These are phyloP conservation scores for Protea cynaroides DNA, from an alignment of 164 flowering plant species.

Conservation along the genomic window DNA sequence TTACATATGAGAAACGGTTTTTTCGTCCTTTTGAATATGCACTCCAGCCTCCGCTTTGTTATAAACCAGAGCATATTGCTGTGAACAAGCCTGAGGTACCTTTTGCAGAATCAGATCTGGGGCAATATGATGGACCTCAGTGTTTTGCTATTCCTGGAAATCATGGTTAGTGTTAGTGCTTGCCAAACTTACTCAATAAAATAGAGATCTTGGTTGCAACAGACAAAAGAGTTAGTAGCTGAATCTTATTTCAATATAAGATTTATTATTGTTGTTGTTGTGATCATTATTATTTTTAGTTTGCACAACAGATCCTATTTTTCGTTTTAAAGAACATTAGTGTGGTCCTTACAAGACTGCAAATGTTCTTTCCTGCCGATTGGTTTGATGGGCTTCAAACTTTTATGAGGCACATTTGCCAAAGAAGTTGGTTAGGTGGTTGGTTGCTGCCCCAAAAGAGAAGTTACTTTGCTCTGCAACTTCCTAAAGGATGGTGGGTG, in stretches of 20 bases:
- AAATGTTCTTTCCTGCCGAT: constrained; percentile 38
- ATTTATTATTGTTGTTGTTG: too few relatives aligned
- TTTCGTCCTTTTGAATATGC: constrained; percentile 97
- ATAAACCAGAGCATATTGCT: constrained; percentile 79
- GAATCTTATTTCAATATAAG: too few relatives aligned
- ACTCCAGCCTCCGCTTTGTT: constrained; percentile 92
- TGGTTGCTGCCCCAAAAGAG: constrained; percentile 99
- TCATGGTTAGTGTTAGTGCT: constrained; percentile 63
- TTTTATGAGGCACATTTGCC: constrained; percentile 92
- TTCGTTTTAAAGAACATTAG: too few relatives aligned
- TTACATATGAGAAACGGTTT: constrained; percentile 85
- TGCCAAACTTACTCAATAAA: not conserved
- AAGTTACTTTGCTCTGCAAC: constrained; percentile 97
- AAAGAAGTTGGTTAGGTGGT: constrained; percentile 98
- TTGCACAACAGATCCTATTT: too few relatives aligned
- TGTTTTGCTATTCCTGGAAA: constrained; percentile 95
- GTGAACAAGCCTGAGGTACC: constrained; percentile 93
- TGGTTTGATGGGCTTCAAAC: constrained; percentile 99
- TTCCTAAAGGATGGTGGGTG: constrained; percentile 96
- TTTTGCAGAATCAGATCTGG: constrained; percentile 50
- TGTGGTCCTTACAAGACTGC: not conserved
- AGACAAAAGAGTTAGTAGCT: too few relatives aligned
- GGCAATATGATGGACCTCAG: constrained; percentile 91
- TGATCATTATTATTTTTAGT: too few relatives aligned
- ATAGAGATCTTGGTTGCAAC: too few relatives aligned